These are phyloP conservation scores for Euphorbia lathyris DNA, from an alignment of 345 rosid species.

Conservation along the genomic window DNA sequence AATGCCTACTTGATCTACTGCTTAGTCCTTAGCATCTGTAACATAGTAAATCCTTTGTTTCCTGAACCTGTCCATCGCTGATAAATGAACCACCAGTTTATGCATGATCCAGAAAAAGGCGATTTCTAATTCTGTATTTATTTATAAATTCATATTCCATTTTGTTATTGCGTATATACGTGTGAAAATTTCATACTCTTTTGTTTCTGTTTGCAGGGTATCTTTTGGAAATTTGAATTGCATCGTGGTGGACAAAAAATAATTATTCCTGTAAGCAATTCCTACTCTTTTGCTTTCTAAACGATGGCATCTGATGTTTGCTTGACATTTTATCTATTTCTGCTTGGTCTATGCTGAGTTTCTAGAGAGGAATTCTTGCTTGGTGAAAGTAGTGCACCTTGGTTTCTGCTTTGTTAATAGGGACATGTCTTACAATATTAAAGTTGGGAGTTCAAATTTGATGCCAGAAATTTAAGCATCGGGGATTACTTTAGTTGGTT, in stretches of 20 bases:
- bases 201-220: constrained; percentile 51
- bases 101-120: neutral
- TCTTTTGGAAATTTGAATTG: constrained; percentile 86
- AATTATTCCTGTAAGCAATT: constrained; percentile 71
- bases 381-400: neutral
- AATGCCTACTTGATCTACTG: neutral
- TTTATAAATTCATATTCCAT: constrained; percentile 9
- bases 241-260: constrained; percentile 85
- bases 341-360: neutral
- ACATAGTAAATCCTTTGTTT: neutral
- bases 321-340: neutral
- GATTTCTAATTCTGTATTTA: neutral
- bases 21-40: neutral
- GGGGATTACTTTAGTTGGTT: neutral
- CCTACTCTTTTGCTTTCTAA: constrained; percentile 19
- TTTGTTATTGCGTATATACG: neutral
- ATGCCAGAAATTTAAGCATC: neutral
- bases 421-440: neutral
- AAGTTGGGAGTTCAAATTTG: neutral
- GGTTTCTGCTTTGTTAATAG: neutral
- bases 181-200: constrained; percentile 9
- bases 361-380: neutral
- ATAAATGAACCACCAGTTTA: neutral
- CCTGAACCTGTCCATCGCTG: neutral
- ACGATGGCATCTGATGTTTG: constrained; percentile 1